phyloP scores from a whole-genome alignment of 108 stramenopile species.

The Pseudonitzschia multiseries region DNA sequence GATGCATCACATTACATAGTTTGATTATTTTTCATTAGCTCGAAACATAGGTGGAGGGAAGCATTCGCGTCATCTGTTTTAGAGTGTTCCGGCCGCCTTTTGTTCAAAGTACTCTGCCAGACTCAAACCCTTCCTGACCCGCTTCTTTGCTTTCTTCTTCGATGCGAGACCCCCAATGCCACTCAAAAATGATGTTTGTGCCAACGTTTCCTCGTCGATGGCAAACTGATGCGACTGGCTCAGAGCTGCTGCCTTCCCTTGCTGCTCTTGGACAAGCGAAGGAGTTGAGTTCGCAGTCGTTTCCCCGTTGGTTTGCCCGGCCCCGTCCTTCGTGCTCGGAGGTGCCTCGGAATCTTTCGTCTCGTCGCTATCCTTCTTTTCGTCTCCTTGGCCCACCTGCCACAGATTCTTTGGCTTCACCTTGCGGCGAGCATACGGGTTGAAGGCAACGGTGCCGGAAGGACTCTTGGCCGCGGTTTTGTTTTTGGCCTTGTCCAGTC shows the following conservation, averaged over 20 bases:
- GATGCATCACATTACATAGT: no score
- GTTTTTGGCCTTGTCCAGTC: conserved; percentile 54
- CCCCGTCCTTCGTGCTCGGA: conserved; percentile 19
- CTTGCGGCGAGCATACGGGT: conserved; percentile 84
- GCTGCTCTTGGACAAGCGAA: conserved; percentile 40
- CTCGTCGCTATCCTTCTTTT: conserved; percentile 47
- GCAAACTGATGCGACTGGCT: conserved; percentile 67
- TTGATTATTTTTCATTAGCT: no score
- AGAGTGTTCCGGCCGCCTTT: conserved; percentile 71
- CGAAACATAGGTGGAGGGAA: no score
- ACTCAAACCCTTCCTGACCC: conserved; percentile 73
- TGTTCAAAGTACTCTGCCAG: conserved; percentile 69
- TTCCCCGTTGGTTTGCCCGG: conserved; percentile 26
- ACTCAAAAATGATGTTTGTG: conserved; percentile 43
- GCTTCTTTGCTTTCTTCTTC: conserved; percentile 40
- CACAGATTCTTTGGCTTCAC: conserved; percentile 90
- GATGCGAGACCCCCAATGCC: conserved; percentile 45
- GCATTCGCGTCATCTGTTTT: no score
- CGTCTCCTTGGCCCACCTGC: conserved; percentile 75
- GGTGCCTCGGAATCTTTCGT: conserved; percentile 50
- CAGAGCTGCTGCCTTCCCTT: conserved; percentile 36
- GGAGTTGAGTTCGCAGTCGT: conserved; percentile 31
- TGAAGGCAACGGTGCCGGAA: conserved; percentile 48
- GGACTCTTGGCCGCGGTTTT: conserved; percentile 43
- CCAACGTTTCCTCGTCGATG: conserved; percentile 77